phyloP scores from a whole-genome alignment of 352 stramenopile species.

The Aphanomyces invadans region DNA sequence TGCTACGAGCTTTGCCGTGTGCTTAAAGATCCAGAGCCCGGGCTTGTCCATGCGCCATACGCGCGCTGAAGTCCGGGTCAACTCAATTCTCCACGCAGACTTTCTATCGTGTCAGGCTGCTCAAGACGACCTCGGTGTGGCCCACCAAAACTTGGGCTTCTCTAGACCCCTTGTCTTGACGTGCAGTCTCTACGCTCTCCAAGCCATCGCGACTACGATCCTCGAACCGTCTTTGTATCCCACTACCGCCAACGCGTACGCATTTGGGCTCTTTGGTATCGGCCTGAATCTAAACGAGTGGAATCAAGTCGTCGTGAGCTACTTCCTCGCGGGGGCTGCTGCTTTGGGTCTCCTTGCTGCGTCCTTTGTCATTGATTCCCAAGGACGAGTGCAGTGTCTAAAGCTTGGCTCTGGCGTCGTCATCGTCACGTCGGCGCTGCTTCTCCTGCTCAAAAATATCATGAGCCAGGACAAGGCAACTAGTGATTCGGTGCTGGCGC shows the following conservation, averaged over 20 bases:
- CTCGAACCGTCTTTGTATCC: slow-evolving; percentile 48
- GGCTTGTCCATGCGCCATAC: slow-evolving; percentile 32
- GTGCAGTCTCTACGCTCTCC: slow-evolving; percentile 40
- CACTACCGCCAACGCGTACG: slow-evolving; percentile 36
- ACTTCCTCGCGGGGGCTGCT: slow-evolving; percentile 38
- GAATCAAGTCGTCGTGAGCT: slow-evolving; percentile 39
- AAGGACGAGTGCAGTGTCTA: slow-evolving; percentile 41
- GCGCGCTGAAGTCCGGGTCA: slow-evolving; percentile 56
- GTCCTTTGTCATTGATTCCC: slow-evolving; percentile 60
- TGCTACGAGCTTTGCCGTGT: slow-evolving; percentile 51
- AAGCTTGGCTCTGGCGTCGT: slow-evolving; percentile 56
- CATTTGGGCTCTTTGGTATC: slow-evolving; percentile 54
- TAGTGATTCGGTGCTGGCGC: slow-evolving; percentile 26
- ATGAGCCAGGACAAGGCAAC: slow-evolving; percentile 27
- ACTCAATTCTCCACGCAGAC: slow-evolving; percentile 65
- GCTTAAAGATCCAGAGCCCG: slow-evolving; percentile 39
- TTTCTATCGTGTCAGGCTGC: slow-evolving; percentile 40
- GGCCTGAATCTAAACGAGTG: slow-evolving; percentile 44
- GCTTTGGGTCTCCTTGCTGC: slow-evolving; percentile 41
- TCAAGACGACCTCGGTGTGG: slow-evolving; percentile 24
- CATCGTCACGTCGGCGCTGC: slow-evolving; percentile 29
- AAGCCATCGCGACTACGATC: slow-evolving; percentile 39
- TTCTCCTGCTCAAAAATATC: slow-evolving; percentile 40
- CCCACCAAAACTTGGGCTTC: slow-evolving; percentile 48
- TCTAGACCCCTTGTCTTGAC: slow-evolving; percentile 60